These are phyloP conservation scores for Ilex aquifolium DNA, from an alignment of 257 asterid species.

Conservation along the genomic window DNA sequence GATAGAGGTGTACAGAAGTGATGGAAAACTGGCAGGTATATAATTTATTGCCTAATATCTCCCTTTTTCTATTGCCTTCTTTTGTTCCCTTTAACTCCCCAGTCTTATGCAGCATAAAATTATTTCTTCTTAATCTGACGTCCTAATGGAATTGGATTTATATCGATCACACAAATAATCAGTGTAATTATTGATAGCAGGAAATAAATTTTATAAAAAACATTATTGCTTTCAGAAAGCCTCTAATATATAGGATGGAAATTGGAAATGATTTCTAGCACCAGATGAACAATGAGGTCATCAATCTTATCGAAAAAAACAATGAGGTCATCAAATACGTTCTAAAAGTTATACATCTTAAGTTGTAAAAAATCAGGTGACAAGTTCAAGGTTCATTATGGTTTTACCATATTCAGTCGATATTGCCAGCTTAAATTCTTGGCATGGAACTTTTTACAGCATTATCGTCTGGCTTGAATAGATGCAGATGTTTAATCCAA, in stretches of 20 bases:
- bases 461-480: background rate
- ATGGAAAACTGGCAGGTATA: conserved; percentile 78
- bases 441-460: background rate
- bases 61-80: background rate
- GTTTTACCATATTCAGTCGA: background rate
- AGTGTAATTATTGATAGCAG: too few species aligned
- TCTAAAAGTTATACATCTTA: background rate
- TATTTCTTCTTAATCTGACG: too few species aligned
- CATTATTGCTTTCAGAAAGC: too few species aligned
- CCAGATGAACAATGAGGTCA: too few species aligned
- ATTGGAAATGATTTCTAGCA: too few species aligned
- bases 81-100: background rate
- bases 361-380: background rate
- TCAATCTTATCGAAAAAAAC: too few species aligned
- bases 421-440: background rate
- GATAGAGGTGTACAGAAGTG: conserved; percentile 85
- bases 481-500: background rate
- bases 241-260: too few species aligned
- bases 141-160: too few species aligned
- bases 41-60: background rate
- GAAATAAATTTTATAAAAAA: too few species aligned
- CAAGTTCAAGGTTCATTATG: background rate
- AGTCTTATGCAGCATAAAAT: too few species aligned
- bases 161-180: too few species aligned
- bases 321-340: background rate